Evolutionary conservation across 768 basidiomycete genomes (phyloP).

Genomic region (Rhizopogon sp.): DNA sequence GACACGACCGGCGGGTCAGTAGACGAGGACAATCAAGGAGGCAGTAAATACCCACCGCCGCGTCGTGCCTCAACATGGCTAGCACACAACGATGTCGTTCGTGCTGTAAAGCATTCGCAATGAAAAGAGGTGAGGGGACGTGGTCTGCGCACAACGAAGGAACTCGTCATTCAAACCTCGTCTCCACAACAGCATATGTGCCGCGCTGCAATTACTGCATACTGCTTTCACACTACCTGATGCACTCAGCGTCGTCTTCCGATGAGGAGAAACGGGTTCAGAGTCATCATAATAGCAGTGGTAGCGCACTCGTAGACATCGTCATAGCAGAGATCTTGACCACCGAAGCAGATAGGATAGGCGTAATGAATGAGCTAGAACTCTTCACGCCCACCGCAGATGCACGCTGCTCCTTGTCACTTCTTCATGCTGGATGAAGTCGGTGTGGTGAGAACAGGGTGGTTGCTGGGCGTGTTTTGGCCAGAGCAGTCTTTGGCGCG

Average conservation of each 20-base stretch:
- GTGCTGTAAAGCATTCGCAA: constrained; percentile 41
- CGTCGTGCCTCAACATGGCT: too few species aligned
- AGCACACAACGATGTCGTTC: constrained; percentile 40
- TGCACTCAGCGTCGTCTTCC: constrained; percentile 23
- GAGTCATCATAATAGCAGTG: constrained; percentile 59
- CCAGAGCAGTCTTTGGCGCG: not conserved
- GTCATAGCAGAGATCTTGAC: not conserved
- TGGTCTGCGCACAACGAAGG: not conserved
- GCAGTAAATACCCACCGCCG: constrained; percentile 16
- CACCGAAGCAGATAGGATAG: not conserved
- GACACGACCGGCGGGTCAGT: too few species aligned
- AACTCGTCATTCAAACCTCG: constrained; percentile 83
- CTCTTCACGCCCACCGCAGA: not conserved
- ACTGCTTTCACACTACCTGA: constrained; percentile 70
- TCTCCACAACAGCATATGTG: constrained; percentile 84
- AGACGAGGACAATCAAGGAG: not conserved
- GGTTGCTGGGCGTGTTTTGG: constrained; percentile 34
- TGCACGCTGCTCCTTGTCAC: not conserved
- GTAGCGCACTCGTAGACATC: constrained; percentile 29
- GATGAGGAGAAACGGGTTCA: constrained; percentile 39
- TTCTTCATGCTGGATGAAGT: constrained; percentile 33
- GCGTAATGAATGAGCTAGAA: not conserved
- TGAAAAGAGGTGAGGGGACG: too few species aligned
- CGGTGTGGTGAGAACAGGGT: constrained; percentile 56
- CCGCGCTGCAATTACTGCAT: constrained; percentile 85